phyloP scores from a whole-genome alignment of 176 grass and related monocot genomes.

The Lolium perenne region DNA sequence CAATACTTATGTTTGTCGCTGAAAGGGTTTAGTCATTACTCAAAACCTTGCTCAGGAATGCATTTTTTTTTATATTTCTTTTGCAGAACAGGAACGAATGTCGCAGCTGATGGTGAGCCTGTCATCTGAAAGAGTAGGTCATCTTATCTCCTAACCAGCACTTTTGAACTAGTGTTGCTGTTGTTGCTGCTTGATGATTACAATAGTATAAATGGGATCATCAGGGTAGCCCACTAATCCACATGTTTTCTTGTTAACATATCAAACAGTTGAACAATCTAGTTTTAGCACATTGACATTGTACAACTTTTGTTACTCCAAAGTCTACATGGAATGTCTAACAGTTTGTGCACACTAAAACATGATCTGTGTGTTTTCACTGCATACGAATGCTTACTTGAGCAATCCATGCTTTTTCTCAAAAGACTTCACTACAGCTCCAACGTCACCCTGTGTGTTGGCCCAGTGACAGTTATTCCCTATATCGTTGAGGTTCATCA shows the following conservation, averaged over 20 bases:
- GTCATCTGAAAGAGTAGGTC: conserved; percentile 77
- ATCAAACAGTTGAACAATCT: neutral
- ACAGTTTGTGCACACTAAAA: conserved; percentile 17
- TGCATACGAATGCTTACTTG: conserved; percentile 1
- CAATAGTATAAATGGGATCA: neutral
- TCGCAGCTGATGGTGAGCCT: conserved; percentile 60
- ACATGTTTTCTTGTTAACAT: conserved; percentile 10
- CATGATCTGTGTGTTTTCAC: neutral
- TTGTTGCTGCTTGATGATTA: conserved; percentile 22
- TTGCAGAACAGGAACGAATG: conserved; percentile 67
- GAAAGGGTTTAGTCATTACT: neutral
- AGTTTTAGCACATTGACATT: neutral
- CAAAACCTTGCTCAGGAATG: neutral
- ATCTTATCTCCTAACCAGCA: conserved; percentile 18
- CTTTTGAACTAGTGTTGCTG: neutral
- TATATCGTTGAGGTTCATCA: conserved; percentile 5
- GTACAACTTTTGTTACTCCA: neutral
- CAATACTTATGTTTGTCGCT: neutral
- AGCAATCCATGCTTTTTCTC: neutral
- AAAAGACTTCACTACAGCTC: conserved; percentile 10
- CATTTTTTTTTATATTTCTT: conserved; percentile 38
- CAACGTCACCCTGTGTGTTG: conserved; percentile 11
- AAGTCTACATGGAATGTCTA: neutral
- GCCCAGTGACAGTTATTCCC: neutral
- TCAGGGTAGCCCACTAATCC: neutral